Base-by-base conservation (phyloP, 2,329 filamentous ascomycete genomes). In the Sclerotinia borealis region DNA sequence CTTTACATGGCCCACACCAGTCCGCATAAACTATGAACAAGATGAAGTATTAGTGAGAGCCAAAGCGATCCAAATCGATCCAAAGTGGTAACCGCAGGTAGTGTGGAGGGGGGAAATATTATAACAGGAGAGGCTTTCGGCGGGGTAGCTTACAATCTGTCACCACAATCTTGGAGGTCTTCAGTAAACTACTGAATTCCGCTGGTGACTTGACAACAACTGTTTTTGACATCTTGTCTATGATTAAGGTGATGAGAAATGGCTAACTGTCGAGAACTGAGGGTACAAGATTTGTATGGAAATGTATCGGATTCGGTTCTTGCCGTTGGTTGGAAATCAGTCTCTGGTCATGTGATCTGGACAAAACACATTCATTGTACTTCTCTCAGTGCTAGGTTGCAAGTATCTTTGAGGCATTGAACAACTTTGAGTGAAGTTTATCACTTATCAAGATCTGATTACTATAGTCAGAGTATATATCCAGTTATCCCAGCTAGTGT, bases 1-100 rank as follows among this genome's bases (percentile, higher is more conserved):
- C 82, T 71, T 91, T 90, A 83, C 92, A 96, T 72, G 92, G 90
- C 39, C 80, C 87, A 74, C 90, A 96, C 88, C 90, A 95, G 73
- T 91, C 88, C 72, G 92, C 91, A 72, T 91, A 93, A 81, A 97
- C 92, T 96, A 71, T 56, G 17, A 19, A 61, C 8, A 31, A 37
- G 37, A 54, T 17, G 22, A 15, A 39, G 25, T 68, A 63, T 67
- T 64, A 48, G 63, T 47, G 59, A 61, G 62, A 59, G 65, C 58
- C 15, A 50, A 29, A 52, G 17, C 43, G 39, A n/a, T 51, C n/a
- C 29, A 48, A 39, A 17, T 31, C n/a, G 31, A 31, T 48, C 19
- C 27, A 37, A 25, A 19, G 59, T 17, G 31, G 47, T 9, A 25
- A 34, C 10, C 27, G 17, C 11, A 62, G 47, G 66, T 58, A 70